Evolutionary conservation across 805 yeast genomes (phyloP).

Genomic region (Torulaspora gathmanii): DNA sequence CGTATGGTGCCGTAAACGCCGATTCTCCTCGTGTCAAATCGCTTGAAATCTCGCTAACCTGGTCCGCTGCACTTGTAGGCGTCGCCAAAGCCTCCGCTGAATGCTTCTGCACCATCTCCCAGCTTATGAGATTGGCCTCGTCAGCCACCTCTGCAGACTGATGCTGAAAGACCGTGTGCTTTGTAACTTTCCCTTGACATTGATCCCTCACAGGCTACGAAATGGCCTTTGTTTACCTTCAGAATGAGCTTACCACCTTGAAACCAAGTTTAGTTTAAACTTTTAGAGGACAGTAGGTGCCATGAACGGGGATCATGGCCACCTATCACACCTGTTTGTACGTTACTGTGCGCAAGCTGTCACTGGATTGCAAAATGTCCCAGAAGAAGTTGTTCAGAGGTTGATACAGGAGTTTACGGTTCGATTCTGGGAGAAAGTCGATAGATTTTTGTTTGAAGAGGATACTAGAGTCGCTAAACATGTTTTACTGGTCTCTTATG

Average conservation of each 20-base stretch:
- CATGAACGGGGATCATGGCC: conserved; percentile 5
- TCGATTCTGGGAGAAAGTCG: conserved; percentile 3
- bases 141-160: not conserved
- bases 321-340: not conserved
- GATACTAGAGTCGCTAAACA: not conserved
- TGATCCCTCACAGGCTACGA: conserved; percentile 1
- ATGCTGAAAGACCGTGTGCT: not conserved
- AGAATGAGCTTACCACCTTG: not conserved
- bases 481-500: not conserved
- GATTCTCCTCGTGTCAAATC: conserved; percentile 12
- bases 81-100: not conserved
- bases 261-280: not conserved
- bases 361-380: not conserved
- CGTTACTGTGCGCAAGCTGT: conserved; percentile 1
- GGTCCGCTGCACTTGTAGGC: conserved; percentile 4
- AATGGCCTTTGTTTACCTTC: conserved; percentile 6
- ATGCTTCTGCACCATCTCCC: not conserved
- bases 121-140: not conserved
- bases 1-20: conserved; percentile 10
- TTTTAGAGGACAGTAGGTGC: not conserved
- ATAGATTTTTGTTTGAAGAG: conserved; percentile 5
- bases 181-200: not conserved
- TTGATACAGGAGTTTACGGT: not conserved
- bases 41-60: conserved; percentile 11
- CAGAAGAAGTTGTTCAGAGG: conserved; percentile 2